These are phyloP conservation scores for Nakazawaea anatomiae DNA, from an alignment of 805 yeast genomes.

Conservation along the genomic window DNA sequence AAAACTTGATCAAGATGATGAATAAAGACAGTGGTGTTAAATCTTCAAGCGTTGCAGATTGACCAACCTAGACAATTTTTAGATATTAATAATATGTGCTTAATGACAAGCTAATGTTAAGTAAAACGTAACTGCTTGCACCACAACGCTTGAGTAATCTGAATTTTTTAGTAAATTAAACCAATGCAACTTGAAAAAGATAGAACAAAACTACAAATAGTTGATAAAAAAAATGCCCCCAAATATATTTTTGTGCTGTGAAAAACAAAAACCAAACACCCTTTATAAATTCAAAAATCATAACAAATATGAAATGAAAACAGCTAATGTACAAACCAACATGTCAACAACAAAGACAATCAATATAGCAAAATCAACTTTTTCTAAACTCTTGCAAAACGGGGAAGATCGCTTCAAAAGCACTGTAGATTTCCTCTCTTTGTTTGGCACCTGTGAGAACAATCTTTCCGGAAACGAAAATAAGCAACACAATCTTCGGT, in stretches of 20 bases:
- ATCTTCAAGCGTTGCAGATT: not conserved
- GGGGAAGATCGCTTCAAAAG: conserved; percentile 97
- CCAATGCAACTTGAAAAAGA: not conserved
- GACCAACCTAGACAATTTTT: not conserved
- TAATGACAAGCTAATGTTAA: too few relatives aligned
- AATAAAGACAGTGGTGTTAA: not conserved
- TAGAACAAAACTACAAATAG: not conserved
- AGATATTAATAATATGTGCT: not conserved
- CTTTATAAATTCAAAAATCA: not conserved
- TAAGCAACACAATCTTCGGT: conserved; percentile 92
- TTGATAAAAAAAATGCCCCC: not conserved
- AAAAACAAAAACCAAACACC: conserved; percentile 3
- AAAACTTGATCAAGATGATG: conserved; percentile 30
- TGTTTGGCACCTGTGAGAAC: conserved; percentile 98
- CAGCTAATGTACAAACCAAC: not conserved
- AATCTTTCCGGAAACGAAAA: conserved; percentile 95
- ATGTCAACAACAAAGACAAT: not conserved
- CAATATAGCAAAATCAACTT: conserved; percentile 29
- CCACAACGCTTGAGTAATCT: too few relatives aligned
- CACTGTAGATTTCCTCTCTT: conserved; percentile 96
- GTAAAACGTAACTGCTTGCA: too few relatives aligned
- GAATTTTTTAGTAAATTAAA: not conserved
- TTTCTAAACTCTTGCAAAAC: conserved; percentile 97
- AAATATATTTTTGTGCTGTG: not conserved
- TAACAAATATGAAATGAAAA: not conserved